phyloP scores from a whole-genome alignment of 2,329 filamentous ascomycete genomes.

The Chaetoscypha palmicola region DNA sequence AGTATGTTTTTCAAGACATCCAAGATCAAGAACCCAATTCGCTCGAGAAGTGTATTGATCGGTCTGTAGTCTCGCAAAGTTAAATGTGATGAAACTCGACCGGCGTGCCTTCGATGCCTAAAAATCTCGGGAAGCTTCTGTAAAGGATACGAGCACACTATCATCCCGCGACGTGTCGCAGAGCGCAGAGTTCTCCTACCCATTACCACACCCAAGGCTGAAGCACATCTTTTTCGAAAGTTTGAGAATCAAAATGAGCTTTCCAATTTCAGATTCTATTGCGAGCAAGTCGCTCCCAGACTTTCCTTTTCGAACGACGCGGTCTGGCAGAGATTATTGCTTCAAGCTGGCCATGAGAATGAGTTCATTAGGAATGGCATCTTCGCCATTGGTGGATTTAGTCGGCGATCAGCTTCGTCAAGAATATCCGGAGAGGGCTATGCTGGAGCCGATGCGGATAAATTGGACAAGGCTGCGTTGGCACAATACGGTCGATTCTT shows the following conservation, averaged over 20 bases:
- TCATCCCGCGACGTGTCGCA: background rate
- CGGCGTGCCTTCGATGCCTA: constrained; percentile 16
- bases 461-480: constrained; percentile 6
- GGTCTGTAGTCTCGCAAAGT: constrained; percentile 10
- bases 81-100: constrained; percentile 21
- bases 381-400: constrained; percentile 21
- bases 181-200: background rate
- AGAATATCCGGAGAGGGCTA: background rate
- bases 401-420: constrained; percentile 2
- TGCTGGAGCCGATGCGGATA: background rate
- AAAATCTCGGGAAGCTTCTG: constrained; percentile 1
- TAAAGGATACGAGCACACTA: constrained; percentile 4
- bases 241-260: constrained; percentile 3
- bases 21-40: background rate
- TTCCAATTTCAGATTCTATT: constrained; percentile 2
- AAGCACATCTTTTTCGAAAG: background rate
- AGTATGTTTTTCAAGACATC: background rate
- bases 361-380: constrained; percentile 18
- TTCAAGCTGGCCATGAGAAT: constrained; percentile 50
- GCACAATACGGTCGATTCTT: constrained; percentile 19
- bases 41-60: background rate
- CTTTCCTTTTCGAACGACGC: constrained; percentile 15
- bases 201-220: background rate
- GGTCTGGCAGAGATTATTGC: constrained; percentile 54
- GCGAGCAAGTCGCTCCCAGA: constrained; percentile 5